Evolutionary conservation across 2,329 filamentous ascomycete genomes (phyloP).

Genomic region (Huntiella abstrusa): DNA sequence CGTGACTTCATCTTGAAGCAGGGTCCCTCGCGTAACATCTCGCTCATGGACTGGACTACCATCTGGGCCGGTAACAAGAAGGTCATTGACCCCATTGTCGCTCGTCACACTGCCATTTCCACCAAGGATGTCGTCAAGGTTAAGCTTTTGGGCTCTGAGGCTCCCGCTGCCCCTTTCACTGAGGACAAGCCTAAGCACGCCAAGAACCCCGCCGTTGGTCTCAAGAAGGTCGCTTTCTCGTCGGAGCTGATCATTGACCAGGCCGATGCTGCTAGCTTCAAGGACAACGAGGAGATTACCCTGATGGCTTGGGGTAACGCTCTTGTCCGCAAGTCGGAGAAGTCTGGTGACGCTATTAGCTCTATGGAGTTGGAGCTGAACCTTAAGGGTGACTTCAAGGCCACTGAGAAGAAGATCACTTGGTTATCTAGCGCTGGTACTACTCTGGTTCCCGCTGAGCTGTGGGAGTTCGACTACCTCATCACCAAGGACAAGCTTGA

Average conservation of each 20-base stretch:
- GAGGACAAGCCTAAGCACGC: constrained; percentile 72
- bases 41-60: constrained; percentile 64
- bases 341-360: constrained; percentile 37
- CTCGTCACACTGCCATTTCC: constrained; percentile 54
- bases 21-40: constrained; percentile 67
- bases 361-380: constrained; percentile 69
- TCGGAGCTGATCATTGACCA: constrained; percentile 66
- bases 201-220: constrained; percentile 73
- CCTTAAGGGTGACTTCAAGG: constrained; percentile 81
- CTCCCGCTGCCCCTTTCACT: constrained; percentile 39
- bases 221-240: constrained; percentile 69
- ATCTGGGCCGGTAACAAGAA: constrained; percentile 65
- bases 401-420: constrained; percentile 90
- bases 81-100: constrained; percentile 59
- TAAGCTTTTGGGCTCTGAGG: constrained; percentile 48
- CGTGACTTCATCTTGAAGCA: constrained; percentile 73
- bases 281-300: constrained; percentile 75
- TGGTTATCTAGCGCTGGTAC: constrained; percentile 68
- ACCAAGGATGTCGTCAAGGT: constrained; percentile 54
- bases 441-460: constrained; percentile 49
- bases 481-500: constrained; percentile 72
- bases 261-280: constrained; percentile 65
- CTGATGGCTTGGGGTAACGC: constrained; percentile 93
- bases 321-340: constrained; percentile 26
- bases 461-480: constrained; percentile 49